A percentile compares a stretch with the other conserved stretches of the same genome.
phyloP scores from a whole-genome alignment of 352 stramenopile genomes.

The Phytophthora pisi region DNA sequence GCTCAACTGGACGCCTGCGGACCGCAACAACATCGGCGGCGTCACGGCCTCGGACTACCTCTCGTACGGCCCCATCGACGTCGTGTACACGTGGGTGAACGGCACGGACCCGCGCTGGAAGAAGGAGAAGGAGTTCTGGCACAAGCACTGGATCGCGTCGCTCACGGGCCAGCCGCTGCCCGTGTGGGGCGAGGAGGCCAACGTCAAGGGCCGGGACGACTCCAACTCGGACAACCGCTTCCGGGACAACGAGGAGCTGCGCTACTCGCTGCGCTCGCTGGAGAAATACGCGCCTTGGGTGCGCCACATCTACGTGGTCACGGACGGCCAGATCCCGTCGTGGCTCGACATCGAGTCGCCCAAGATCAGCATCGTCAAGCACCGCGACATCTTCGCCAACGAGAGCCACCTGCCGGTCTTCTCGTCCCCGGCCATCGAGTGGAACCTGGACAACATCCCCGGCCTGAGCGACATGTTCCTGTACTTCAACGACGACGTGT shows the following conservation, averaged over 20 bases:
- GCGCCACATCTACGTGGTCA: slow-evolving; percentile 94
- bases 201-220: slow-evolving; percentile 68
- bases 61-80: slow-evolving; percentile 90
- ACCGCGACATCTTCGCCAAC: slow-evolving; percentile 92
- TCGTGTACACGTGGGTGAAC: slow-evolving; percentile 98
- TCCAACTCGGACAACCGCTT: slow-evolving; percentile 92
- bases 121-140: slow-evolving; percentile 87
- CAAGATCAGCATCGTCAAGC: slow-evolving; percentile 87
- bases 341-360: slow-evolving; percentile 91
- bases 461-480: slow-evolving; percentile 93
- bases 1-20: slow-evolving; percentile 19
- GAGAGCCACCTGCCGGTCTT: slow-evolving; percentile 92
- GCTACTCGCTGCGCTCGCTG: slow-evolving; percentile 92
- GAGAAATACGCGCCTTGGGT: slow-evolving; percentile 96
- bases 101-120: slow-evolving; percentile 94
- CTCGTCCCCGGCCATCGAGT: slow-evolving; percentile 94
- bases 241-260: slow-evolving; percentile 94
- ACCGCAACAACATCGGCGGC: slow-evolving; percentile 71
- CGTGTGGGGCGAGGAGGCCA: slow-evolving; percentile 47
- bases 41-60: slow-evolving; percentile 61
- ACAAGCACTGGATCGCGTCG: slow-evolving; percentile 88
- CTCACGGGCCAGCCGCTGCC: slow-evolving; percentile 80
- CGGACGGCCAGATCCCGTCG: slow-evolving; percentile 93
- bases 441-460: slow-evolving; percentile 93
- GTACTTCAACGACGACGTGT: slow-evolving; percentile 98